Percentiles rank a stretch among this genome's conserved stretches.
Conservation (phyloP, 2,329 filamentous ascomycete genomes). For the Emergomyces pasteurianus region DNA sequence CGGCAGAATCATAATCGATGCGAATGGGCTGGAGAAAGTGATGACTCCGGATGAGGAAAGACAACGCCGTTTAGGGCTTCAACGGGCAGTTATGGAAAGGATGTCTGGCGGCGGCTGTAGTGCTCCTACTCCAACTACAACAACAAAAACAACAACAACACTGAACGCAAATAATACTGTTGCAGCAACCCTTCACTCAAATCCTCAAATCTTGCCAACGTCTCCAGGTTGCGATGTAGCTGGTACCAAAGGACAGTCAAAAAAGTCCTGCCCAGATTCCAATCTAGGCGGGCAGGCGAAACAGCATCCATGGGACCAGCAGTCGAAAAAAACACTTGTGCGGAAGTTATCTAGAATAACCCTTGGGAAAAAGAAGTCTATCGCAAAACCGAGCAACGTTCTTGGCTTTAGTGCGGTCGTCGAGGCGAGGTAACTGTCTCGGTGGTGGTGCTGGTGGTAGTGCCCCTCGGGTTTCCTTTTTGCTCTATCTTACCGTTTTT, state of each 20-base stretch:
- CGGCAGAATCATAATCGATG: background rate
- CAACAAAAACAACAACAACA: no score
- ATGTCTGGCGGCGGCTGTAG: background rate
- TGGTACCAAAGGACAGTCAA: background rate
- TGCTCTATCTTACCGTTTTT: background rate
- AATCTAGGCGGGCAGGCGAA: background rate
- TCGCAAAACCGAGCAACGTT: background rate
- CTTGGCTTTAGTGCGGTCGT: background rate
- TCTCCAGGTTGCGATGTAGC: background rate
- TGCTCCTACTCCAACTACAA: no score
- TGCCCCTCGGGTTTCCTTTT: background rate
- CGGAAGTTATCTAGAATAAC: background rate
- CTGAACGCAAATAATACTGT: background rate
- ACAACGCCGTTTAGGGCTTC: background rate
- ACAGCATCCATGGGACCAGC: background rate
- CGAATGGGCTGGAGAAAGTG: background rate
- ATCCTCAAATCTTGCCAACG: background rate
- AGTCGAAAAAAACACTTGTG: background rate
- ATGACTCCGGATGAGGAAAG: background rate
- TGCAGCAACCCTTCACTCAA: background rate
- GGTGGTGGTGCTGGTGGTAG: background rate
- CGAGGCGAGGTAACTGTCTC: background rate
- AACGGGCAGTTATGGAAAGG: background rate
- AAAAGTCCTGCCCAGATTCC: background rate
- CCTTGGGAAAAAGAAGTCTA: background rate